Evolutionary conservation across 192 early-diverging fungal genomes (phyloP).

Genomic region (Cladochytrium replicatum): DNA sequence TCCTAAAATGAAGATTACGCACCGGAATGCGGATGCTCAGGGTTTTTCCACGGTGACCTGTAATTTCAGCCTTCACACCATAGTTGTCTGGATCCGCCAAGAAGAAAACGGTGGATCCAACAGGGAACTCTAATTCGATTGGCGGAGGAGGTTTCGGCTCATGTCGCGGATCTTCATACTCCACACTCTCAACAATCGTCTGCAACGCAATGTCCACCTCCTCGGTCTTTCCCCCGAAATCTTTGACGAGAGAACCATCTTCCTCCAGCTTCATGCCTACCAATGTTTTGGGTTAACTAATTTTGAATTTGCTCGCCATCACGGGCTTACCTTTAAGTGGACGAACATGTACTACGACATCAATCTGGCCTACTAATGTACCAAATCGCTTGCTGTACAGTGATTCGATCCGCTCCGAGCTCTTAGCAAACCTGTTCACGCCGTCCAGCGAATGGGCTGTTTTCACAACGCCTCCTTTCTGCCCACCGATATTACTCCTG

Average conservation of each 20-base stretch:
- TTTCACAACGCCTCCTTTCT: slow-evolving; percentile 20
- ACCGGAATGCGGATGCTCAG: background rate
- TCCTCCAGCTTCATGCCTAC: slow-evolving; percentile 45
- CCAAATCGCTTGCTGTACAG: slow-evolving; percentile 63
- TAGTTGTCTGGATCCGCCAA: slow-evolving; percentile 58
- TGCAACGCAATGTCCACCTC: slow-evolving; percentile 43
- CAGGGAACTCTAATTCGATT: slow-evolving; percentile 62
- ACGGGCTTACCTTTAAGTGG: slow-evolving; percentile 40
- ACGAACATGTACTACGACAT: slow-evolving; percentile 47
- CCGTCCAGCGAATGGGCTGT: slow-evolving; percentile 28
- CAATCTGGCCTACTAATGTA: slow-evolving; percentile 55
- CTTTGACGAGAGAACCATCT: slow-evolving; percentile 65
- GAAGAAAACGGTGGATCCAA: slow-evolving; percentile 66
- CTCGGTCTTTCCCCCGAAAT: slow-evolving; percentile 43
- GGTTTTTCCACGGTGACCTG: slow-evolving; percentile 35
- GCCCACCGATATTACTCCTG: slow-evolving; percentile 2
- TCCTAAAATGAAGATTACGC: background rate
- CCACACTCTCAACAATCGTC: slow-evolving; percentile 41
- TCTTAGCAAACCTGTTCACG: slow-evolving; percentile 45
- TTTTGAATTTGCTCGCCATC: background rate
- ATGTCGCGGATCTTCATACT: slow-evolving; percentile 58
- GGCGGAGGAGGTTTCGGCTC: slow-evolving; percentile 59
- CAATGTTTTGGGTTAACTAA: background rate
- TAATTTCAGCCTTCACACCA: slow-evolving; percentile 61
- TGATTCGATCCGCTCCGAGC: slow-evolving; percentile 46